Conservation (phyloP, 306 rosid genomes). For the Rubus parviflorus region DNA sequence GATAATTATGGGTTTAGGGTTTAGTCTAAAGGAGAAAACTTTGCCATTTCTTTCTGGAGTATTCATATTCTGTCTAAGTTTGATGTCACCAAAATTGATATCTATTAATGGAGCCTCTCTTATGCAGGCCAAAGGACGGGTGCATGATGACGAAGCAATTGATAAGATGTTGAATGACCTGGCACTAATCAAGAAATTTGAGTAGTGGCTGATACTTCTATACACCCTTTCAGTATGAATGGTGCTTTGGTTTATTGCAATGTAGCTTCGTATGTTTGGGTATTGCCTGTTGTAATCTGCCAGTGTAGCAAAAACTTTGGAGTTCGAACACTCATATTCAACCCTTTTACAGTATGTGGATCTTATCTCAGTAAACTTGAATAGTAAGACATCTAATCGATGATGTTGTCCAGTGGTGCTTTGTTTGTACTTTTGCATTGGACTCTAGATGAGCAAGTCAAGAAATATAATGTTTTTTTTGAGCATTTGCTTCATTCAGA, state of each 20-base stretch:
- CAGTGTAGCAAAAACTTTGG: neutral
- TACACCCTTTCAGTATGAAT: neutral
- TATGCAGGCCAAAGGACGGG: slow-evolving; percentile 86
- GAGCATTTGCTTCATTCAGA: too few species aligned
- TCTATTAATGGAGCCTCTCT: neutral
- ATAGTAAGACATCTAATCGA: neutral
- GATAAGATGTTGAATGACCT: slow-evolving; percentile 91
- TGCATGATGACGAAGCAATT: slow-evolving; percentile 88
- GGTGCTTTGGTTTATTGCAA: neutral
- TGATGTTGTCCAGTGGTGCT: neutral
- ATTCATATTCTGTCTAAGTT: too few species aligned
- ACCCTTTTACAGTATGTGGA: neutral
- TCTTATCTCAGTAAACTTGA: neutral
- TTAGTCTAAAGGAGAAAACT: neutral
- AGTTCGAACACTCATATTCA: neutral
- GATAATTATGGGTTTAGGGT: neutral
- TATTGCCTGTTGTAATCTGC: slow-evolving; percentile 1
- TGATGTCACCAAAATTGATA: neutral
- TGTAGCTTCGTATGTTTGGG: neutral
- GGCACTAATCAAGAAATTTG: slow-evolving; percentile 87
- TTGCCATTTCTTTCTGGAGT: neutral
- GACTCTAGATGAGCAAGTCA: too few species aligned
- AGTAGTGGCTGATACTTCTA: slow-evolving; percentile 26
- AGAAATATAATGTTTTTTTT: too few species aligned
- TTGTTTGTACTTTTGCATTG: neutral